Evolutionary conservation across 495 filamentous ascomycete genomes (phyloP).

Genomic region (Podospora pseudopauciseta): DNA sequence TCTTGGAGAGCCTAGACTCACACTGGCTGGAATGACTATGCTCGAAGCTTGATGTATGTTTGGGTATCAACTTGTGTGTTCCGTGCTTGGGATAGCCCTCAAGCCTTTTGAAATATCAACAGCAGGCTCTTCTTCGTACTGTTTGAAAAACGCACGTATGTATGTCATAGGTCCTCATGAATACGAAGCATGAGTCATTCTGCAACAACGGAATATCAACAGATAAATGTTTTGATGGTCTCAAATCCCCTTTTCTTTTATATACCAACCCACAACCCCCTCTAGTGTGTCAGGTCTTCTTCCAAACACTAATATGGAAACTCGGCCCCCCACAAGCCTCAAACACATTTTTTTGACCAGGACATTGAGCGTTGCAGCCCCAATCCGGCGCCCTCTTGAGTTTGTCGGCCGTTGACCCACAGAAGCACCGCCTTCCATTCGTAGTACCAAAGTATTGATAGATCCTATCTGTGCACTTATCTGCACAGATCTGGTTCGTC

Average conservation of each 20-base stretch:
- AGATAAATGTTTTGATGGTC: too few species aligned
- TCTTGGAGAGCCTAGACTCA: constrained; percentile 41
- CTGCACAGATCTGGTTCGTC: constrained; percentile 3
- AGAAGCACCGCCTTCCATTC: constrained; percentile 1
- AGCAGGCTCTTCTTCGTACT: too few species aligned
- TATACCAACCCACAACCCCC: neutral
- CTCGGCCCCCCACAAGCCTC: constrained; percentile 4
- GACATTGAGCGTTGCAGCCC: constrained; percentile 2
- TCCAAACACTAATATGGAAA: neutral
- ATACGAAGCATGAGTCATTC: too few species aligned
- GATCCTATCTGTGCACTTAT: neutral
- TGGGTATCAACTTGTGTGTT: too few species aligned
- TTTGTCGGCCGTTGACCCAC: neutral
- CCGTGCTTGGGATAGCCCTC: too few species aligned
- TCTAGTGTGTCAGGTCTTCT: neutral
- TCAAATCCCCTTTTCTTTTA: neutral
- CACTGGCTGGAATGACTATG: constrained; percentile 38
- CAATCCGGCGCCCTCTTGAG: constrained; percentile 10
- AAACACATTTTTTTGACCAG: constrained; percentile 1
- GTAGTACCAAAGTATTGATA: constrained; percentile 1
- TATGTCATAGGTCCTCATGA: too few species aligned
- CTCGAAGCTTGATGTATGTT: too few species aligned
- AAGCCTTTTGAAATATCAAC: too few species aligned
- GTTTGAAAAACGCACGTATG: too few species aligned
- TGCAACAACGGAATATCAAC: too few species aligned